Base-by-base conservation (phyloP, 2,329 filamentous ascomycete species). In the Davidsoniella virescens region DNA sequence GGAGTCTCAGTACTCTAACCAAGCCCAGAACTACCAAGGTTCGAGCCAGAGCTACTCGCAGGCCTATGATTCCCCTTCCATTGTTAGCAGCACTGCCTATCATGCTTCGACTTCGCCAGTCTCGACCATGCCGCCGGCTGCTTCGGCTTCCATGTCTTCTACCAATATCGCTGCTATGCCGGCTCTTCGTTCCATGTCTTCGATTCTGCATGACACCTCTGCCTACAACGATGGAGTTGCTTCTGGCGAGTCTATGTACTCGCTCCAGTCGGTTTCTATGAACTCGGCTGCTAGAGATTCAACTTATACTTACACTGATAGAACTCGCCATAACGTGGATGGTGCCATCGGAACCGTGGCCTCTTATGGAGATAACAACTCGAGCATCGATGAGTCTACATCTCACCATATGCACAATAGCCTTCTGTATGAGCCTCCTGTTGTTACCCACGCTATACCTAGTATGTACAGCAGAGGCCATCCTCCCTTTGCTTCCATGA, bases 241-340 rank as follows among this genome's bases (percentile, higher is more conserved):
- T 17, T 47, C 44, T 6, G 37, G 44, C 44, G 44, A 47, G 8
- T 2, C 44, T 17, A 36, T 47, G n/a, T 47, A 47, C 44, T 47
- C 44, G 17, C 44, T 36, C 1, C 44, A 8, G 12, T 12, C 29
- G 29, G 33, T 8, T 16, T 37, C 17, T 47, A 18, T 17, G 29
- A 20, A 5, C 43, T 23, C 33, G 38, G 29, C 44, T 29, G 26
- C 29, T 37, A 29, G 29, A 47, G 29, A 8, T 37, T 18, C 44
- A 38, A 18, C 33, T 29, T 37, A n/a, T 33, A 37, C n/a, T 18
- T 18, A 17, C 38, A 47, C 44, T 36, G 44, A 20, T 37, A 47
- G 12, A 37, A 3, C 44, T 16, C 36, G 44, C 29, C 29, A 8
- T 37, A 37, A n/a, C 33, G 44, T 10, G 17, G 44, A 8, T 14